Evolutionary conservation across 225 moss, liverwort and hornwort genomes (phyloP).

Genomic region (Thuidium tamariscinum): DNA sequence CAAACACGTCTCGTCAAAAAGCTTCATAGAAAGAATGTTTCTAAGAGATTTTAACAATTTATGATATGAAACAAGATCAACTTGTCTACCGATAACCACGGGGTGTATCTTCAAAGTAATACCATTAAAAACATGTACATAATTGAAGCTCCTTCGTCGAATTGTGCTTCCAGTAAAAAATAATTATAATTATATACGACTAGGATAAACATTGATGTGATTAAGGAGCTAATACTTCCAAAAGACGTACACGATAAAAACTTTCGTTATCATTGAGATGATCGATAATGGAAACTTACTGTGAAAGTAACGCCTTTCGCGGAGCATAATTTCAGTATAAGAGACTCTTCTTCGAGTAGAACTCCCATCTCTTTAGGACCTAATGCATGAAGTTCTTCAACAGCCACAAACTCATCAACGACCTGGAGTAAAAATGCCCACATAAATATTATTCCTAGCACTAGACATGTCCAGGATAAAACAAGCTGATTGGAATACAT

Average conservation of each 20-base stretch:
- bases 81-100: background rate
- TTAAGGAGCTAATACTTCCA: background rate
- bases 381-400: slow-evolving; percentile 94
- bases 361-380: slow-evolving; percentile 79
- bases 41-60: background rate
- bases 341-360: slow-evolving; percentile 62
- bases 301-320: slow-evolving; percentile 68
- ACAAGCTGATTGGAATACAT: background rate
- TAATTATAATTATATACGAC: background rate
- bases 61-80: background rate
- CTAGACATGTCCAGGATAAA: background rate
- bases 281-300: slow-evolving; percentile 29
- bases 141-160: background rate
- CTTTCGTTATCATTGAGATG: background rate
- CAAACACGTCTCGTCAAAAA: background rate
- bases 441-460: background rate
- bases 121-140: background rate
- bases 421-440: slow-evolving; percentile 14
- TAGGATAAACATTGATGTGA: background rate
- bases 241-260: background rate
- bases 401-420: slow-evolving; percentile 81
- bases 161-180: background rate
- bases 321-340: slow-evolving; percentile 61
- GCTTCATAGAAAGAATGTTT: background rate
- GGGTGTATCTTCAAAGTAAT: background rate